Percentiles rank a stretch among this genome's conserved stretches.
These are phyloP conservation scores for Nemophila menziesii DNA, from an alignment of 257 asterid species.

Conservation along the genomic window DNA sequence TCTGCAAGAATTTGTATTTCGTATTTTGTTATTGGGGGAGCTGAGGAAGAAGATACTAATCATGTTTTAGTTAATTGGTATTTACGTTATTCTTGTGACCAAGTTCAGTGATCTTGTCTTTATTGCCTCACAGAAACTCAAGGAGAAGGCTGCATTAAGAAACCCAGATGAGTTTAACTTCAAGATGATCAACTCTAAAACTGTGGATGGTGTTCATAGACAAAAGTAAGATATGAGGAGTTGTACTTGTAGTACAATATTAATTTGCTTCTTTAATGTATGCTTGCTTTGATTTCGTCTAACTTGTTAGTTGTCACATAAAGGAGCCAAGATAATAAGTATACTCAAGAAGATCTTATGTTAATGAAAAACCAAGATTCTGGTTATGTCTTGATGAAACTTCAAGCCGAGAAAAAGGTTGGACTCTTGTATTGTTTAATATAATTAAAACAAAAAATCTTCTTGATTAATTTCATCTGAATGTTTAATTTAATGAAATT, in stretches of 20 bases:
- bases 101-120: not conserved
- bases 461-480: too few relatives aligned
- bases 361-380: constrained; percentile 89
- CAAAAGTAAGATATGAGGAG: constrained; percentile 36
- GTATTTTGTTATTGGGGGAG: not conserved
- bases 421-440: not conserved
- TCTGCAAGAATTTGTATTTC: not conserved
- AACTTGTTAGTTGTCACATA: constrained; percentile 11
- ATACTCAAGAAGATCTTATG: constrained; percentile 67
- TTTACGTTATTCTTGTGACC: not conserved
- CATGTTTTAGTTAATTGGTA: not conserved
- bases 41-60: not conserved
- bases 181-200: constrained; percentile 55
- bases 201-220: constrained; percentile 61
- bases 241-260: not conserved
- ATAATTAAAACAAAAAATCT: not conserved
- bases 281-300: constrained; percentile 3
- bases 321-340: constrained; percentile 73
- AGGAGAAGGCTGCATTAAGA: constrained; percentile 72
- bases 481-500: constrained; percentile 1
- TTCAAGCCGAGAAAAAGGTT: constrained; percentile 90
- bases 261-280: not conserved
- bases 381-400: constrained; percentile 67
- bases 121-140: constrained; percentile 52
- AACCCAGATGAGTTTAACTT: constrained; percentile 93